Base-by-base conservation (phyloP, 2,329 filamentous ascomycete genomes). In the Ascocoryne sarcoides region DNA sequence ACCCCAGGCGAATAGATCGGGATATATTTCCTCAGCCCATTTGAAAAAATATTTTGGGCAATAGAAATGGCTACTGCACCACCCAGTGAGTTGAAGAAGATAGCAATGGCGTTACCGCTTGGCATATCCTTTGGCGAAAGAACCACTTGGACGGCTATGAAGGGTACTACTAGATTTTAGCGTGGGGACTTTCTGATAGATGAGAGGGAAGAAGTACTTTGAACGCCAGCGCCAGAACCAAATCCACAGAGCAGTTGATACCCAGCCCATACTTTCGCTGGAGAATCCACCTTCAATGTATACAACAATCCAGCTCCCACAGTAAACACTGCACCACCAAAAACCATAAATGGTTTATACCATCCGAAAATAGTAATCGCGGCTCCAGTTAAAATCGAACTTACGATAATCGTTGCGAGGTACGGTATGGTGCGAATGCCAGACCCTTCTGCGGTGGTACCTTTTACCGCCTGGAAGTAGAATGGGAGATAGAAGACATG, bases 61-160 rank as follows among this genome's bases (percentile, higher is more conserved):
- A 76, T 69, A 2, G 73, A 68, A 3, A 76, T 70, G 44, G 76
- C 75, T 15, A 79, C 60, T 21, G 75, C 72, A 21, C 73, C 73
- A 10, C 75, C 75, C 2, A 79, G 65, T 46, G 75, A 75, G 56
- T 79, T 74, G 28, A 66, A 62, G 50, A 79, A 79, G 49, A 78
- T 73, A 33, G 66, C 67, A 46, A 73, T 68, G 10, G 75, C 69
- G 21, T 74, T 67, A 17, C 73, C 75, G 1, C 65, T 71, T 4
- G 73, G 66, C 29, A 79, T 63, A 40, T 79, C 73, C 12, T 69
- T 64, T 20, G 63, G 62, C 10, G 63, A 61, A 7, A 78, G 62
- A 0, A 73, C 69, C 0, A 74, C 56, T 45, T 72, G 69, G 4
- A 68, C 64, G 17, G 65, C 66, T 43, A 72, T 69, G 55, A 73